These are phyloP conservation scores for Elsinoe fawcettii DNA, from an alignment of 2,329 filamentous ascomycete species.

Conservation along the genomic window DNA sequence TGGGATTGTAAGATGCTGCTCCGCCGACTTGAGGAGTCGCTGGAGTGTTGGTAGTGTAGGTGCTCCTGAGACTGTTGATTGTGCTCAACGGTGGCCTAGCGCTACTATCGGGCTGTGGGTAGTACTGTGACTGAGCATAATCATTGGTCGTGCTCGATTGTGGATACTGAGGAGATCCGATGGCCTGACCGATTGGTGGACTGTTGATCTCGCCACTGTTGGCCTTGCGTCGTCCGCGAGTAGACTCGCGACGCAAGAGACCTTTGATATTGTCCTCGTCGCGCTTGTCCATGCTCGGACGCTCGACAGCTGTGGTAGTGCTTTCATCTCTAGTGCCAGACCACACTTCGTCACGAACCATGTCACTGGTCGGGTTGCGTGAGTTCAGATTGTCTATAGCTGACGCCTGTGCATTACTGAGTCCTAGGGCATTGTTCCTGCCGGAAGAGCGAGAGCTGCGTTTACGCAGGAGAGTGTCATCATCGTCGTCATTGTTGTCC, in stretches of 20 bases:
- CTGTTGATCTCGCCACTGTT: constrained; percentile 20
- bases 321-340: constrained; percentile 33
- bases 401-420: constrained; percentile 27
- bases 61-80: constrained; percentile 7
- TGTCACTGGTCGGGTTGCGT: constrained; percentile 36
- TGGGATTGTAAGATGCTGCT: constrained; percentile 18
- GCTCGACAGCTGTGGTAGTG: constrained; percentile 31
- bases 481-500: constrained; percentile 25
- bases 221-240: constrained; percentile 36
- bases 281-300: constrained; percentile 35
- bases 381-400: constrained; percentile 40
- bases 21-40: neutral
- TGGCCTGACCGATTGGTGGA: constrained; percentile 15
- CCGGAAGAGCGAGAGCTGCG: constrained; percentile 7
- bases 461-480: constrained; percentile 1
- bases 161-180: constrained; percentile 24
- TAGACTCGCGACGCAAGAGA: constrained; percentile 38
- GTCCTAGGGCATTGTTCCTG: constrained; percentile 29
- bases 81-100: constrained; percentile 16
- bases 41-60: neutral
- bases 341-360: constrained; percentile 40
- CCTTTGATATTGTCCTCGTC: constrained; percentile 42
- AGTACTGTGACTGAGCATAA: constrained; percentile 7
- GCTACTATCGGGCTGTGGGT: neutral
- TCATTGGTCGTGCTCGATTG: constrained; percentile 22